A percentile compares a stretch with the other conserved stretches of the same genome.
Conservation (phyloP, 2,329 filamentous ascomycete species). For the Blumeria hordei region DNA sequence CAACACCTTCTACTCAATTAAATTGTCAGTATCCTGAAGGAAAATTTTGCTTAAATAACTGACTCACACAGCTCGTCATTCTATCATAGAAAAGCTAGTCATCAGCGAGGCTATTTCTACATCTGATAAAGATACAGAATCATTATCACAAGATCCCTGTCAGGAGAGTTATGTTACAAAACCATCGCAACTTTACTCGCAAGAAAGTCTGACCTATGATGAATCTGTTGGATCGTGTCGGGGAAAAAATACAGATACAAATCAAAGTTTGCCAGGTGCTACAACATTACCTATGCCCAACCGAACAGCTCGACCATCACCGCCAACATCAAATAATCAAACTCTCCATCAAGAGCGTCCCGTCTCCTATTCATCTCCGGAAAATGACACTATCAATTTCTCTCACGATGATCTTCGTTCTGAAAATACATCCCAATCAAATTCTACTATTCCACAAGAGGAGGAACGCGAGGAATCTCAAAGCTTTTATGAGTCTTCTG, state of each 20-base stretch:
- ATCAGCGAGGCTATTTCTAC: slow-evolving; percentile 31
- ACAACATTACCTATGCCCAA: slow-evolving; percentile 22
- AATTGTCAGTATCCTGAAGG: slow-evolving; percentile 29
- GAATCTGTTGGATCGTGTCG: slow-evolving; percentile 19
- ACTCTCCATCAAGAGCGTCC: too few species aligned
- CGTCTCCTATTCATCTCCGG: too few species aligned
- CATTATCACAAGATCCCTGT: slow-evolving; percentile 17
- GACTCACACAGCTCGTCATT: slow-evolving; percentile 6
- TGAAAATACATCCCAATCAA: too few species aligned
- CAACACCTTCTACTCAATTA: slow-evolving; percentile 30
- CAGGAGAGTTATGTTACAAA: slow-evolving; percentile 18
- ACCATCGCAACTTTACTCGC: slow-evolving; percentile 22
- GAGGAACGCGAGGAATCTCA: too few species aligned
- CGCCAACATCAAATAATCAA: slow-evolving; percentile 28
- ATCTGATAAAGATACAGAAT: slow-evolving; percentile 17
- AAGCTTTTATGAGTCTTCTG: too few species aligned
- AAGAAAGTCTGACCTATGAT: slow-evolving; percentile 18
- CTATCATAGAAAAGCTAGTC: slow-evolving; percentile 26
- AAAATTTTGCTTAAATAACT: neutral
- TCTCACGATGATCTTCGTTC: too few species aligned
- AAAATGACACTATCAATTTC: too few species aligned
- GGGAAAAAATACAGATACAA: slow-evolving; percentile 16
- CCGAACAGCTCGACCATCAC: slow-evolving; percentile 29
- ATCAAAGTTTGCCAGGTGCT: slow-evolving; percentile 12
- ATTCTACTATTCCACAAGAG: too few species aligned